Percentiles rank a stretch among this genome's conserved stretches.
phyloP scores from a whole-genome alignment of 768 basidiomycete genomes.

The Strobilomyces confusus region DNA sequence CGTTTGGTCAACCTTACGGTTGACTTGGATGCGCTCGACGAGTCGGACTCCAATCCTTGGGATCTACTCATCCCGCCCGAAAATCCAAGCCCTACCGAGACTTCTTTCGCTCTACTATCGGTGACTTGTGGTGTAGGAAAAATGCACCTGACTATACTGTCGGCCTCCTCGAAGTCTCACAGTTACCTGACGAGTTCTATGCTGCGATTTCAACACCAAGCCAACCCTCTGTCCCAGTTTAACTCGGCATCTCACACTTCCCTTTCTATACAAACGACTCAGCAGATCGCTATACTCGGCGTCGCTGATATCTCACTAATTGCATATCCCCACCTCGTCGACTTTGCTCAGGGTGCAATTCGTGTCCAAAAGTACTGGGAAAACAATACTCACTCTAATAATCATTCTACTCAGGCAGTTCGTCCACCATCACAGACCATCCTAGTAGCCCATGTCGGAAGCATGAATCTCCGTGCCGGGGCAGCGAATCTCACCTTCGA shows the following conservation, averaged over 20 bases:
- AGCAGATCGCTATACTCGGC: slow-evolving; percentile 31
- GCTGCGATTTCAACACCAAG: slow-evolving; percentile 25
- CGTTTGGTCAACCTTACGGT: slow-evolving; percentile 35
- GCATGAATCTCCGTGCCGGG: slow-evolving; percentile 54
- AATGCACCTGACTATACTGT: slow-evolving; percentile 18
- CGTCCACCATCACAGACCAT: slow-evolving; percentile 29
- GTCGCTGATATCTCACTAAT: slow-evolving; percentile 40
- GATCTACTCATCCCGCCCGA: slow-evolving; percentile 22
- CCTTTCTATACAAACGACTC: slow-evolving; percentile 8
- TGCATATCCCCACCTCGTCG: slow-evolving; percentile 56
- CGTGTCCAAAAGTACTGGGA: slow-evolving; percentile 44
- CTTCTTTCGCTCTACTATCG: slow-evolving; percentile 11
- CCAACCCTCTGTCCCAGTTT: slow-evolving; percentile 5
- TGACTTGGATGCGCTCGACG: slow-evolving; percentile 41
- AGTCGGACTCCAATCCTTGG: slow-evolving; percentile 19
- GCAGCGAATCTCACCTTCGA: slow-evolving; percentile 71
- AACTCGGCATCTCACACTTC: slow-evolving; percentile 16
- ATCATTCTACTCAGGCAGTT: neutral
- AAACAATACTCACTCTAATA: neutral
- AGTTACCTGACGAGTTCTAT: slow-evolving; percentile 23
- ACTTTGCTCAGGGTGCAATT: slow-evolving; percentile 53
- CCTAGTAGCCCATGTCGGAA: slow-evolving; percentile 39
- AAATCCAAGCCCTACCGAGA: slow-evolving; percentile 1
- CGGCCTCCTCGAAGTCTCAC: slow-evolving; percentile 19
- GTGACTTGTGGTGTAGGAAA: slow-evolving; percentile 17